Evolutionary conservation across 2,329 filamentous ascomycete genomes (phyloP).

Genomic region (Coniochaeta sp.): DNA sequence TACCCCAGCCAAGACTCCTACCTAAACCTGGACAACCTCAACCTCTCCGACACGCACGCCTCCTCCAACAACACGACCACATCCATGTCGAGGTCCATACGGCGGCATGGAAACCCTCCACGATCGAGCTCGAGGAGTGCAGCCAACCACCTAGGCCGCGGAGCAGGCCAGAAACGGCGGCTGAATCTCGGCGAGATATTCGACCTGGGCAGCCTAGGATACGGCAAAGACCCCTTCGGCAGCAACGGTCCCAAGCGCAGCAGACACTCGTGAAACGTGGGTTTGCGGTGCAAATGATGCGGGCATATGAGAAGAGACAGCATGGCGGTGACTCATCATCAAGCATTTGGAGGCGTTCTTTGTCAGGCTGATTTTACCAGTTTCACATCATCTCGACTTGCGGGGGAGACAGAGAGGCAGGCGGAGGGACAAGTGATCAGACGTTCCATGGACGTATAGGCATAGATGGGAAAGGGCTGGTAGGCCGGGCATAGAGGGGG

Average conservation of each 20-base stretch:
- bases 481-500: background rate
- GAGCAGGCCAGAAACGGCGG: slow-evolving; percentile 65
- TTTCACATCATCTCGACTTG: background rate
- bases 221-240: slow-evolving; percentile 52
- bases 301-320: background rate
- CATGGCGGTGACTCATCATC: background rate
- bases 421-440: background rate
- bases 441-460: background rate
- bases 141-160: slow-evolving; percentile 45
- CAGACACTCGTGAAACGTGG: slow-evolving; percentile 32
- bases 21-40: slow-evolving; percentile 53
- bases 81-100: slow-evolving; percentile 5
- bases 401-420: background rate
- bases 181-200: slow-evolving; percentile 71
- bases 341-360: background rate
- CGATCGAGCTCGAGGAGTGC: slow-evolving; percentile 18
- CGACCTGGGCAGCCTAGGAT: slow-evolving; percentile 56
- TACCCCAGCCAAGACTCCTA: slow-evolving; percentile 51
- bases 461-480: background rate
- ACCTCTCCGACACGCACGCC: slow-evolving; percentile 43
- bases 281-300: background rate
- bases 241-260: slow-evolving; percentile 40
- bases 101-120: slow-evolving; percentile 13
- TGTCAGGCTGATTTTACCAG: background rate
- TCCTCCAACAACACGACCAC: slow-evolving; percentile 11